Conservation (phyloP, 108 stramenopile genomes). For the Bacterosira constricta region DNA sequence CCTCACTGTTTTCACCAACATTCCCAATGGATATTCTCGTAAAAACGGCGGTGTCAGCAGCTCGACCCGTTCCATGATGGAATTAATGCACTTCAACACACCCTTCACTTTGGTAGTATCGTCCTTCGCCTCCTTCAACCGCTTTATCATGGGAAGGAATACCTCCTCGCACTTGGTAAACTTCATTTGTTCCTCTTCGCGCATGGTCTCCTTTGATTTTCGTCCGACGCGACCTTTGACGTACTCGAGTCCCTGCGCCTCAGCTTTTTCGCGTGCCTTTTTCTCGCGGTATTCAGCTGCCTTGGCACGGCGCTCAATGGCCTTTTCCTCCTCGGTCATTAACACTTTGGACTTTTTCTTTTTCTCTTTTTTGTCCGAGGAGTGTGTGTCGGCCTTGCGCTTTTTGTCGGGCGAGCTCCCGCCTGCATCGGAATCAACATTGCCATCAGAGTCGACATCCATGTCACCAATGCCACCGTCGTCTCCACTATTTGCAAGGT, state of each 20-base stretch:
- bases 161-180: conserved; percentile 52
- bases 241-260: conserved; percentile 26
- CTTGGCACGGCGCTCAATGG: conserved; percentile 15
- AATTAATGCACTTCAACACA: conserved; percentile 28
- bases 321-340: conserved; percentile 31
- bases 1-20: conserved; percentile 47
- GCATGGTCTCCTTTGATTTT: conserved; percentile 19
- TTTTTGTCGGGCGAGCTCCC: conserved; percentile 11
- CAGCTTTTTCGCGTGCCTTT: conserved; percentile 18
- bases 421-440: conserved; percentile 11
- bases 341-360: conserved; percentile 13
- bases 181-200: conserved; percentile 37
- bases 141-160: conserved; percentile 49
- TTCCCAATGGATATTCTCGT: conserved; percentile 40
- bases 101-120: conserved; percentile 27
- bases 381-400: conserved; percentile 24
- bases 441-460: conserved; percentile 12
- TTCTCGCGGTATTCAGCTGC: conserved; percentile 26
- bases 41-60: conserved; percentile 55
- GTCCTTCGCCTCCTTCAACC: conserved; percentile 33
- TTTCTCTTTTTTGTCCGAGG: conserved; percentile 15
- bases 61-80: conserved; percentile 31
- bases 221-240: conserved; percentile 8
- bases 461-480: conserved; percentile 16
- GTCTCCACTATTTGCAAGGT: conserved; percentile 10